phyloP scores from a whole-genome alignment of 306 rosid genomes.

The Astragalus membranaceus region DNA sequence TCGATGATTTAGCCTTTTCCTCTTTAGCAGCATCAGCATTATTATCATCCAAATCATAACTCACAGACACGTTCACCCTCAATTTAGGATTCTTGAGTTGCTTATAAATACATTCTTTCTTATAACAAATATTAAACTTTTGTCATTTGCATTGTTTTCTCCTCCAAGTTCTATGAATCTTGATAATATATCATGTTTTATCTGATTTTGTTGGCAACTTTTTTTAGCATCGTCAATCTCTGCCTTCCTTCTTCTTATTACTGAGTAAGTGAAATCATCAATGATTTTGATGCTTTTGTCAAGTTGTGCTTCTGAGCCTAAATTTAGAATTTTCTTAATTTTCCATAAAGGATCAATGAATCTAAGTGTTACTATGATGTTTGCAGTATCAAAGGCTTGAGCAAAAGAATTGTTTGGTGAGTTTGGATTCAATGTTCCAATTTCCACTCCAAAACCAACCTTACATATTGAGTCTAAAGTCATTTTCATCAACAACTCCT shows the following conservation, averaged over 20 bases:
- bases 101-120: too few species aligned
- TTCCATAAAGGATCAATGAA: slow-evolving; percentile 89
- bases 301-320: slow-evolving; percentile 86
- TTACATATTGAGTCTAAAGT: slow-evolving; percentile 88
- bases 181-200: slow-evolving; percentile 78
- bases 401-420: slow-evolving; percentile 75
- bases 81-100: too few species aligned
- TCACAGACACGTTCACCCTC: too few species aligned
- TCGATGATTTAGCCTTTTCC: too few species aligned
- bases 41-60: too few species aligned
- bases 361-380: slow-evolving; percentile 77
- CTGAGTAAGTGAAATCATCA: slow-evolving; percentile 78
- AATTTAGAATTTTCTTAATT: slow-evolving; percentile 52
- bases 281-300: slow-evolving; percentile 62
- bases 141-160: slow-evolving; percentile 49
- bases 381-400: slow-evolving; percentile 77
- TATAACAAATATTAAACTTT: too few species aligned
- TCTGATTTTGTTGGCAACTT: slow-evolving; percentile 39
- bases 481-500: slow-evolving; percentile 95
- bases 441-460: slow-evolving; percentile 96
- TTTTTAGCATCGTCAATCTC: slow-evolving; percentile 54
- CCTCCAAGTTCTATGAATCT: slow-evolving; percentile 81
- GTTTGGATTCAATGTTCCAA: slow-evolving; percentile 70
- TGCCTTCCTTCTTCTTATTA: slow-evolving; percentile 63
- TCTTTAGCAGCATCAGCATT: too few species aligned